A percentile compares a stretch with the other conserved stretches of the same genome.
Conservation (phyloP, 768 basidiomycete species). For the Pisolithus orientalis region DNA sequence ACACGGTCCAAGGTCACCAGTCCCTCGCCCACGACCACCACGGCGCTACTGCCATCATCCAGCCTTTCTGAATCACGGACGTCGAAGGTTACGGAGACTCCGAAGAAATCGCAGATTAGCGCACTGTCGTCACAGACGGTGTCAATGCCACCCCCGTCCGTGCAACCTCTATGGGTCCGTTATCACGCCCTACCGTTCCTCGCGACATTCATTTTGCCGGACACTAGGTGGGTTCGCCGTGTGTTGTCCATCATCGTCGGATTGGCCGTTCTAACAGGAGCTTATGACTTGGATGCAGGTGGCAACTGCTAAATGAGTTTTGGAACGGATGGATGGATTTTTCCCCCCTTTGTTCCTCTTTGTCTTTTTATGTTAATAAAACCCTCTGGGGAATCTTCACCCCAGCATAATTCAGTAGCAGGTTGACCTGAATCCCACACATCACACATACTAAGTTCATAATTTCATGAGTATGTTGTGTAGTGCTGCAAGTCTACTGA, state of each 20-base stretch:
- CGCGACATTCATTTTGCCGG: conserved; percentile 70
- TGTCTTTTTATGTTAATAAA: conserved; percentile 1
- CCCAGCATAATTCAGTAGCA: no score
- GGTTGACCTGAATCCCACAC: no score
- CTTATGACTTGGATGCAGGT: conserved; percentile 33
- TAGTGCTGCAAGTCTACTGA: no score
- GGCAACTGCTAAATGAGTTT: conserved; percentile 26
- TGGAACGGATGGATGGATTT: conserved; percentile 6
- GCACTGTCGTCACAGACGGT: conserved; percentile 45
- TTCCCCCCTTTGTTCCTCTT: conserved; percentile 4
- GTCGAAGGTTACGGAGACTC: conserved; percentile 65
- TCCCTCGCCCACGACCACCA: conserved; percentile 41
- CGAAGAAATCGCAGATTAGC: conserved; percentile 86
- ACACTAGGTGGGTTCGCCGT: conserved; percentile 67
- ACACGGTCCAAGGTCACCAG: conserved; percentile 42
- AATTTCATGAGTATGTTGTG: no score
- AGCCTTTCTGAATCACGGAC: conserved; percentile 46
- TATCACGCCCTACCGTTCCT: conserved; percentile 62
- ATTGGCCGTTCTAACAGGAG: conserved; percentile 29
- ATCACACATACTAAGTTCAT: no score
- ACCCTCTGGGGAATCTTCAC: conserved; percentile 11
- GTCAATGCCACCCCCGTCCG: no score
- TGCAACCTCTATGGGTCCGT: conserved; percentile 53
- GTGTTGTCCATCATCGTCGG: conserved; percentile 37
- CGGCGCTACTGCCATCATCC: conserved; percentile 52